Evolutionary conservation across 495 filamentous ascomycete genomes (phyloP), one percentile per base, ranked within the genome.

Genomic region (Pseudotulostoma volvatum): DNA sequence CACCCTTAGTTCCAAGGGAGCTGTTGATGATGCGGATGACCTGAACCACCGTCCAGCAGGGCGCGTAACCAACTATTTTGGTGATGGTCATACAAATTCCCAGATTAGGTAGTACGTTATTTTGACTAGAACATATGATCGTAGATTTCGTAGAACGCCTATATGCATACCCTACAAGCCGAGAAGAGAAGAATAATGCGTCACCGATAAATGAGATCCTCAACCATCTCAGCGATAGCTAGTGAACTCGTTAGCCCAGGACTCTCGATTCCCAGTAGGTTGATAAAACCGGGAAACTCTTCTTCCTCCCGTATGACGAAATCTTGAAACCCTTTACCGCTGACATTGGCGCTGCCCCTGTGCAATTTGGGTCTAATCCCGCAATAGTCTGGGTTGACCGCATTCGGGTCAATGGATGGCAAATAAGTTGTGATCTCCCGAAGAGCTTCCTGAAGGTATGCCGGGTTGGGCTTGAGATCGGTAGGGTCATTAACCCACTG

Each of bases 261-360:
- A 61, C 84, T 93, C 61, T 97, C 90, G 55, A 97, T 94, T 4
- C 84, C 85, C 49, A 96, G 51, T 45, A 95, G 54, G 60, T 96
- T 95, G 15, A 96, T 71, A 69, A 85, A 94, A n/a, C 85, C 86
- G 13, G 70, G 57, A 49, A 70, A 83, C 0, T 81, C 90, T 14
- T 87, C 73, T 57, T 95, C 90, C 51, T 73, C 73, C 45, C 68
- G 59, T 34, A 97, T 84, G 7, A 79, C 61, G 56, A 97, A 96
- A 59, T 97, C 90, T 48, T 79, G 63, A 45, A 93, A 90, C 0
- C 71, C 74, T 17, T 66, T 69, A 5, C 67, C 70, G 23, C 63
- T 67, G 30, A 73, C 68, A 7, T 74, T 73, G 3, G 61, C 73
- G 2, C 68, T 68, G 18, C 61, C 57, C 28, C 66, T 71, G 8